These are phyloP conservation scores for Teratosphaeria gauchensis DNA, from an alignment of 2,329 filamentous ascomycete species.

Conservation along the genomic window DNA sequence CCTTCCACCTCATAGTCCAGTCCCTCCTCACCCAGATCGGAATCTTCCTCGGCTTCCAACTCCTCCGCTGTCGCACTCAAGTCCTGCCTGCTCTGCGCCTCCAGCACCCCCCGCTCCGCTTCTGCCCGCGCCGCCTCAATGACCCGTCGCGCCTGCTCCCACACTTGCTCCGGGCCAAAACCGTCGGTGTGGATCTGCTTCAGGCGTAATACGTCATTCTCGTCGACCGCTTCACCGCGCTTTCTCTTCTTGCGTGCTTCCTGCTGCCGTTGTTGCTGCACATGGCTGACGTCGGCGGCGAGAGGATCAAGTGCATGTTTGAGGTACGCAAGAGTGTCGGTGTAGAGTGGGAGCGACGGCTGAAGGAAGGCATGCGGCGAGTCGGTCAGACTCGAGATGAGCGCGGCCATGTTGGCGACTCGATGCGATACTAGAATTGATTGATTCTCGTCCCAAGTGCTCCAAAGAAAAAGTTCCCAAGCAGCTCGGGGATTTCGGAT, in stretches of 20 bases:
- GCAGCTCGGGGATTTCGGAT: neutral
- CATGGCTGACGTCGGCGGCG: conserved; percentile 61
- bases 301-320: conserved; percentile 73
- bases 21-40: conserved; percentile 21
- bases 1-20: conserved; percentile 27
- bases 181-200: conserved; percentile 78
- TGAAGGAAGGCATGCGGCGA: conserved; percentile 65
- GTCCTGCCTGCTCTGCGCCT: conserved; percentile 1
- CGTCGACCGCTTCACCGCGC: conserved; percentile 41
- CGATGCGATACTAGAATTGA: too few relatives aligned
- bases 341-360: conserved; percentile 56
- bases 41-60: conserved; percentile 19
- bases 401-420: conserved; percentile 6
- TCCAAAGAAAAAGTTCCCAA: neutral
- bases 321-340: conserved; percentile 62
- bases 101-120: conserved; percentile 38
- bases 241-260: conserved; percentile 68
- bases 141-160: conserved; percentile 84
- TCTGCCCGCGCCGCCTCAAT: conserved; percentile 55
- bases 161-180: conserved; percentile 80
- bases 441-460: neutral
- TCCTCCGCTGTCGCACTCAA: conserved; percentile 28
- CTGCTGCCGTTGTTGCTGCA: conserved; percentile 59
- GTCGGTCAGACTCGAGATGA: conserved; percentile 12
- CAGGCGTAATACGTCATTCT: conserved; percentile 56